Percentiles rank a stretch among this genome's conserved stretches.
These are phyloP conservation scores for Exidia glandulosa DNA, from an alignment of 768 basidiomycete species.

Conservation along the genomic window DNA sequence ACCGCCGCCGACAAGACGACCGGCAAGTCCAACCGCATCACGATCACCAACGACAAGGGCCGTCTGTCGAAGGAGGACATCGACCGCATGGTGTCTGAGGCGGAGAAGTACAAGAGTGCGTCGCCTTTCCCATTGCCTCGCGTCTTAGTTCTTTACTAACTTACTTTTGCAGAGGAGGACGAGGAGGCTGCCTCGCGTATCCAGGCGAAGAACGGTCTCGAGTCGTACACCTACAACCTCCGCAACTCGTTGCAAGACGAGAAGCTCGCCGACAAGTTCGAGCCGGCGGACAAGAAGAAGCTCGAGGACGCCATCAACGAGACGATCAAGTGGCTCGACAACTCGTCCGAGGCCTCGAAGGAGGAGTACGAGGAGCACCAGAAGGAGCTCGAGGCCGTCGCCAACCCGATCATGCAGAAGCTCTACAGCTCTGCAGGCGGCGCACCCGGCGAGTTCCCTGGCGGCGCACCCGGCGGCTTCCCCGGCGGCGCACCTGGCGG, in stretches of 20 bases:
- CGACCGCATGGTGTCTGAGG: slow-evolving; percentile 92
- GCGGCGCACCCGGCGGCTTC: slow-evolving; percentile 34
- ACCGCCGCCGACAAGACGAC: slow-evolving; percentile 94
- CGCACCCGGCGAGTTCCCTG: slow-evolving; percentile 26
- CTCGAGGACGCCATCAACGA: slow-evolving; percentile 75
- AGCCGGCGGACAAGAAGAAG: slow-evolving; percentile 73
- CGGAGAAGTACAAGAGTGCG: slow-evolving; percentile 82
- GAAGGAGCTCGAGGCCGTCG: slow-evolving; percentile 82
- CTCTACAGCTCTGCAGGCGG: slow-evolving; percentile 55
- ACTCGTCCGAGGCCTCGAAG: slow-evolving; percentile 80
- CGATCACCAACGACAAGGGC: slow-evolving; percentile 94
- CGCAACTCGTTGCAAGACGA: slow-evolving; percentile 81
- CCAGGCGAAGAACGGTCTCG: slow-evolving; percentile 79
- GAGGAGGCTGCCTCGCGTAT: slow-evolving; percentile 79
- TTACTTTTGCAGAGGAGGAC: slow-evolving; percentile 53
- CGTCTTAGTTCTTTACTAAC: slow-evolving; percentile 6
- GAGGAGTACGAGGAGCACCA: slow-evolving; percentile 90
- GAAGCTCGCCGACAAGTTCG: slow-evolving; percentile 80
- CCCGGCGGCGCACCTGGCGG: slow-evolving; percentile 57
- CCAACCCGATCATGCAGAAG: slow-evolving; percentile 60
- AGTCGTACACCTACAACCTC: slow-evolving; percentile 92
- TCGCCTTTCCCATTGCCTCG: slow-evolving; percentile 1
- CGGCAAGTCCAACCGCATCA: slow-evolving; percentile 89
- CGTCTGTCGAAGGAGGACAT: slow-evolving; percentile 88
- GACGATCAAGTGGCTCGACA: slow-evolving; percentile 75